Evolutionary conservation across 768 basidiomycete species (phyloP).

Genomic region (Russula brevipes): DNA sequence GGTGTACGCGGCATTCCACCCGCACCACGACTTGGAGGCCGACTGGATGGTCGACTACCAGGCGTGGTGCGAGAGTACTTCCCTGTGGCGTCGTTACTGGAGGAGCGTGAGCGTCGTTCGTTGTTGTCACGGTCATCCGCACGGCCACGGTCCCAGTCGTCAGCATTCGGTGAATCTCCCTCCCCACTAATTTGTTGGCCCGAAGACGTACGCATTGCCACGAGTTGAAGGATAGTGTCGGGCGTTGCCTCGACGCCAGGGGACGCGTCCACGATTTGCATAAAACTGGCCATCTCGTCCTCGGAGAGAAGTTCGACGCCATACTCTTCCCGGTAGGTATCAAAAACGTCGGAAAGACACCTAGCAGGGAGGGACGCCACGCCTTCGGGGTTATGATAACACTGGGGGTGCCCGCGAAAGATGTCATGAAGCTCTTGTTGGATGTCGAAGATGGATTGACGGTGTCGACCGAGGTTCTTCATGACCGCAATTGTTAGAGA

Average conservation of each 20-base stretch:
- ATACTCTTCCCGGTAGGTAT: constrained; percentile 55
- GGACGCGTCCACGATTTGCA: constrained; percentile 49
- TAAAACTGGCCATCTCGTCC: constrained; percentile 59
- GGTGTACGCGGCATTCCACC: constrained; percentile 54
- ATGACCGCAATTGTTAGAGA: not conserved
- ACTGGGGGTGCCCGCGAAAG: constrained; percentile 60
- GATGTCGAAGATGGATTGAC: constrained; percentile 67
- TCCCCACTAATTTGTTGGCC: constrained; percentile 21
- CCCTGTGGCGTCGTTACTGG: constrained; percentile 51
- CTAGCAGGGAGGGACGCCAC: constrained; percentile 65
- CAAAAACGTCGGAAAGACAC: constrained; percentile 65
- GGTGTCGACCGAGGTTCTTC: constrained; percentile 48
- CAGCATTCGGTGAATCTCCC: constrained; percentile 11
- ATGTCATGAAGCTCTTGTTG: constrained; percentile 63
- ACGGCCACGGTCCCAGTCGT: constrained; percentile 41
- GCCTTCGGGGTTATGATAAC: constrained; percentile 51
- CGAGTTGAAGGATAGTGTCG: constrained; percentile 52
- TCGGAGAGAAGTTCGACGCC: constrained; percentile 58
- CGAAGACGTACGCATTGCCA: constrained; percentile 40
- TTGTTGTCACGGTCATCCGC: constrained; percentile 32
- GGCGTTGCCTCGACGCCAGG: constrained; percentile 68
- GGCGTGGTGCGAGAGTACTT: constrained; percentile 31
- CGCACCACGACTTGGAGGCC: constrained; percentile 48
- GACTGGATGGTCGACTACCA: constrained; percentile 38
- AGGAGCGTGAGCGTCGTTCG: constrained; percentile 44